phyloP scores from a whole-genome alignment of 2,329 filamentous ascomycete species.

The Metarhizium anisopliae region DNA sequence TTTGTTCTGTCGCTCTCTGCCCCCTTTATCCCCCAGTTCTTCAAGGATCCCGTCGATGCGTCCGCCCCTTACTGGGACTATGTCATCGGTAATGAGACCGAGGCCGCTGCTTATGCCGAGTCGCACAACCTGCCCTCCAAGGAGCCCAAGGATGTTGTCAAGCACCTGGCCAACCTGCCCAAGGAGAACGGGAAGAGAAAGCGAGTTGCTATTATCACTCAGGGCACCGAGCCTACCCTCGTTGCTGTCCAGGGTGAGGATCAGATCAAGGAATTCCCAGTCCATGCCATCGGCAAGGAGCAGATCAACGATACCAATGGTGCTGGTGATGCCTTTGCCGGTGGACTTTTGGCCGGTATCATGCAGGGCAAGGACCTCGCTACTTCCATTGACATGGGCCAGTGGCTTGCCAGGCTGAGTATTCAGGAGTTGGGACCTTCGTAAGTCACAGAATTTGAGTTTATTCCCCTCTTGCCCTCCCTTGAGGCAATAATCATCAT shows the following conservation, averaged over 20 bases:
- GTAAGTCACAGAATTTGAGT: slow-evolving; percentile 48
- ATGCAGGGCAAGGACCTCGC: slow-evolving; percentile 75
- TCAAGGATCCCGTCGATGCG: slow-evolving; percentile 88
- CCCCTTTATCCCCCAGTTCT: slow-evolving; percentile 94
- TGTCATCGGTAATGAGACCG: slow-evolving; percentile 93
- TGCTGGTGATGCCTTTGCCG: slow-evolving; percentile 93
- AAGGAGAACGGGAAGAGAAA: slow-evolving; percentile 85
- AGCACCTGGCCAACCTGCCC: slow-evolving; percentile 75
- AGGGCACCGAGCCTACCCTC: slow-evolving; percentile 85
- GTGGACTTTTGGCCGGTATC: slow-evolving; percentile 84
- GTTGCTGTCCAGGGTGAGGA: slow-evolving; percentile 67
- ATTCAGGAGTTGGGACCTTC: slow-evolving; percentile 93
- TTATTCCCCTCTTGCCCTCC: slow-evolving; percentile 1
- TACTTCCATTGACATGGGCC: slow-evolving; percentile 78
- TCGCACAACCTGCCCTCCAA: slow-evolving; percentile 66
- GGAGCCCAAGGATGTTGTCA: slow-evolving; percentile 77
- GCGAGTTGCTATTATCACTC: slow-evolving; percentile 84
- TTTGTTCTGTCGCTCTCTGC: slow-evolving; percentile 90
- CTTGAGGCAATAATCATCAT: background rate
- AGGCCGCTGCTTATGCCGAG: slow-evolving; percentile 81
- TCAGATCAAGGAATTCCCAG: slow-evolving; percentile 66
- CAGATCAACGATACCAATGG: slow-evolving; percentile 95
- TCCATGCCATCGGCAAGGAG: slow-evolving; percentile 66
- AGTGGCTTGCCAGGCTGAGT: slow-evolving; percentile 91
- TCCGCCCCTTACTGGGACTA: slow-evolving; percentile 90